phyloP scores from a whole-genome alignment of 192 early-diverging fungal genomes.

The Gonapodya prolifera region DNA sequence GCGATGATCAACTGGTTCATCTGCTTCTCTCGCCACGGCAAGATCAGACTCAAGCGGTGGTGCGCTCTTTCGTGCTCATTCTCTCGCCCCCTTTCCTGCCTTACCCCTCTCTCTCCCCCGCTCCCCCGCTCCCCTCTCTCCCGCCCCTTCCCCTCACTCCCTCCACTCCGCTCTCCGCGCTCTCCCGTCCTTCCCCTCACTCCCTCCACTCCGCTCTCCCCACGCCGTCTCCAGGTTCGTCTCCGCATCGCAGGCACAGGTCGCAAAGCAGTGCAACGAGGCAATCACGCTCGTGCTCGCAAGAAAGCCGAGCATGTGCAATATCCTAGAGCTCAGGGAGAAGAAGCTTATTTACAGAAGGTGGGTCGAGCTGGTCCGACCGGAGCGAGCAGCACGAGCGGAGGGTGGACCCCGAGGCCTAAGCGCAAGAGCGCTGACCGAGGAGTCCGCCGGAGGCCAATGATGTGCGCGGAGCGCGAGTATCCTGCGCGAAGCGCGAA shows the following conservation, averaged over 20 bases:
- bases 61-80: too few species aligned
- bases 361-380: slow-evolving; percentile 10
- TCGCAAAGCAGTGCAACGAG: slow-evolving; percentile 25
- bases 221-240: slow-evolving; percentile 13
- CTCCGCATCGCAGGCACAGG: slow-evolving; percentile 25
- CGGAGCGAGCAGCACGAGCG: not conserved
- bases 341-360: slow-evolving; percentile 34
- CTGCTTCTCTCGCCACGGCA: slow-evolving; percentile 39
- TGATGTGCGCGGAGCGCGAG: too few species aligned
- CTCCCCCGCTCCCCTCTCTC: too few species aligned
- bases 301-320: slow-evolving; percentile 36
- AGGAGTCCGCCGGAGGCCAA: too few species aligned
- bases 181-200: not conserved
- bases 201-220: not conserved
- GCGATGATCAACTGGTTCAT: slow-evolving; percentile 28
- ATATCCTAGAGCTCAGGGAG: slow-evolving; percentile 28
- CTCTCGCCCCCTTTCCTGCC: too few species aligned
- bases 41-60: slow-evolving; percentile 34
- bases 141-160: too few species aligned
- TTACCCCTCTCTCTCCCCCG: too few species aligned
- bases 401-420: too few species aligned
- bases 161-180: not conserved
- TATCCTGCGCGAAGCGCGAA: too few species aligned
- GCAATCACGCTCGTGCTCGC: slow-evolving; percentile 30
- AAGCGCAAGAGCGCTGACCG: too few species aligned